A percentile compares a stretch with the other conserved stretches of the same genome.
phyloP scores from a whole-genome alignment of 257 asterid genomes.

The Agastache rugosa region DNA sequence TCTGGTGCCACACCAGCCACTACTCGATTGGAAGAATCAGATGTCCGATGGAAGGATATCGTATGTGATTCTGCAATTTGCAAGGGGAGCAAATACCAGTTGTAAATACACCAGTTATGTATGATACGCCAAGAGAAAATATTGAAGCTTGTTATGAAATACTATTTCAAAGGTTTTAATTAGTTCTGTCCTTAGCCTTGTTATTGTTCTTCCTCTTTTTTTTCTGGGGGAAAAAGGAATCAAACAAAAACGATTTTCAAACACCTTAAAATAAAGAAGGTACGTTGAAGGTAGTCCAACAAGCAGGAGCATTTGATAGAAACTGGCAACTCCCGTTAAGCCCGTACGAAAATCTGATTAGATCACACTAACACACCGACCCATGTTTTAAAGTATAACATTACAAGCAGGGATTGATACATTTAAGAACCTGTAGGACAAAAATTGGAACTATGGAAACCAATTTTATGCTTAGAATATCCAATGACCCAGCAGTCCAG shows the following conservation, averaged over 20 bases:
- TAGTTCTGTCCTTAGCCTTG: slow-evolving; percentile 17
- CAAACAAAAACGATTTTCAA: not conserved
- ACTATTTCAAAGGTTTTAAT: not conserved
- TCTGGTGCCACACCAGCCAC: slow-evolving; percentile 35
- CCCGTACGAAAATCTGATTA: not conserved
- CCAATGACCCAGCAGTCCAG: not conserved
- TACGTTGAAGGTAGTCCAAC: not conserved
- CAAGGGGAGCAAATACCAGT: slow-evolving; percentile 9
- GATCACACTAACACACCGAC: not conserved
- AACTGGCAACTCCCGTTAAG: slow-evolving; percentile 9
- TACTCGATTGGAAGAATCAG: slow-evolving; percentile 50
- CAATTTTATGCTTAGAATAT: not conserved
- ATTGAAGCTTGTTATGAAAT: slow-evolving; percentile 8
- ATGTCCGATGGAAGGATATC: slow-evolving; percentile 44
- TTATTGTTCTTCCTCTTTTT: not conserved
- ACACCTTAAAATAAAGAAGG: not conserved
- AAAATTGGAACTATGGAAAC: slow-evolving; percentile 9
- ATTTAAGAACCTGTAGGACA: not conserved
- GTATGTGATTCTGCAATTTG: slow-evolving; percentile 43
- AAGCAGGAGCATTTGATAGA: not conserved
- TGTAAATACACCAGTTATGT: slow-evolving; percentile 15
- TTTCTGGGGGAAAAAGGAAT: slow-evolving; percentile 1
- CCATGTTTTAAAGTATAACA: not conserved
- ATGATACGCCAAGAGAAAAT: slow-evolving; percentile 10
- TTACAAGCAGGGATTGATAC: not conserved